A percentile compares a stretch with the other conserved stretches of the same genome.
Conservation (phyloP, 805 yeast species). For the Kluyveromyces aestuarii region DNA sequence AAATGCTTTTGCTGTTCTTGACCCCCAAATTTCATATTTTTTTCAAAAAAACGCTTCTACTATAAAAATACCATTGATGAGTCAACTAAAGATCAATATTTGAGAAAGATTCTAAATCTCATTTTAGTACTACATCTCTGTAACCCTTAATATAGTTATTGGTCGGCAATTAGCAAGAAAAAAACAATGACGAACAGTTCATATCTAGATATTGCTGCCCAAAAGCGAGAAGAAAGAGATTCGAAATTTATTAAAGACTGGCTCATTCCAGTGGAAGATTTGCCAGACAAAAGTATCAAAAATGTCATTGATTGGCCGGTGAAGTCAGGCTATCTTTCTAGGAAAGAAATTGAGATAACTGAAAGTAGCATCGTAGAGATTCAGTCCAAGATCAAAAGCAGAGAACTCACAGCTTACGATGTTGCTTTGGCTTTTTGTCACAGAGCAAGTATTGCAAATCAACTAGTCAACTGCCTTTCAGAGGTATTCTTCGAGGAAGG, state of each 20-base stretch:
- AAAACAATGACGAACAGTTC: constrained; percentile 6
- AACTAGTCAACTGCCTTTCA: constrained; percentile 32
- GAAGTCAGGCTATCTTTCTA: constrained; percentile 28
- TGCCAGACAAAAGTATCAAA: constrained; percentile 26
- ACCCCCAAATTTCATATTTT: no score
- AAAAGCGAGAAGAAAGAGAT: constrained; percentile 35
- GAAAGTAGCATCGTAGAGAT: constrained; percentile 25
- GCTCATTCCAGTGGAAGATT: constrained; percentile 30
- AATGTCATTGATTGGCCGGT: constrained; percentile 34
- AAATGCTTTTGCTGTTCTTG: no score
- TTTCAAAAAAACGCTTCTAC: no score
- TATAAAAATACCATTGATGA: no score
- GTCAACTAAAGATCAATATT: no score
- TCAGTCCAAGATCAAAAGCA: constrained; percentile 24
- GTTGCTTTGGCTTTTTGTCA: constrained; percentile 50
- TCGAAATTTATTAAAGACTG: constrained; percentile 37
- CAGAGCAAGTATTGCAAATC: constrained; percentile 51
- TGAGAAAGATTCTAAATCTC: no score
- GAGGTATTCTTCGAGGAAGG: constrained; percentile 47
- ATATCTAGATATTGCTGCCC: constrained; percentile 34
- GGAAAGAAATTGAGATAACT: constrained; percentile 34
- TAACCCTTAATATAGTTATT: no score
- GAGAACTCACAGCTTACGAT: constrained; percentile 33
- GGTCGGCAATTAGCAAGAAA: not conserved
- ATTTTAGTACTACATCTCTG: no score